Percentiles rank a stretch among this genome's conserved stretches.
These are phyloP conservation scores for Volvariella surrecta DNA, from an alignment of 1,284 basidiomycete species.

Conservation along the genomic window DNA sequence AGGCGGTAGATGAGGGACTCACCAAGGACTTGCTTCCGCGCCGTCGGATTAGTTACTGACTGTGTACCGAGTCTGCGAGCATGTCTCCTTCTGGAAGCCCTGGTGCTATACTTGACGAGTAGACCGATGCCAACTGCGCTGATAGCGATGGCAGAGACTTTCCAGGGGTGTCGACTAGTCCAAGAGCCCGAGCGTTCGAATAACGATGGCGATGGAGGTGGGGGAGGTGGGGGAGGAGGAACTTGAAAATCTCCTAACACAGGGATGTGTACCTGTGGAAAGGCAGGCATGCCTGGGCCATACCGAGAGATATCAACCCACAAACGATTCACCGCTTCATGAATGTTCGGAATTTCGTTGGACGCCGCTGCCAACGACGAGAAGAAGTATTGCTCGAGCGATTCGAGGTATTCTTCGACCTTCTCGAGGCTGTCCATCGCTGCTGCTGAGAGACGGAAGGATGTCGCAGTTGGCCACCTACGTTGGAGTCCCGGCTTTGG, in stretches of 20 bases:
- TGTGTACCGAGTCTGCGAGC: constrained; percentile 19
- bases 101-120: constrained; percentile 44
- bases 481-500: too few species aligned
- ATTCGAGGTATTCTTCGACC: constrained; percentile 62
- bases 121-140: constrained; percentile 53
- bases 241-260: constrained; percentile 64
- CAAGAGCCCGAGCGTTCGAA: constrained; percentile 41
- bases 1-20: constrained; percentile 14
- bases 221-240: constrained; percentile 52
- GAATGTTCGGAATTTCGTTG: constrained; percentile 52
- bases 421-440: constrained; percentile 46
- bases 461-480: too few species aligned
- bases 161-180: constrained; percentile 51
- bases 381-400: constrained; percentile 56
- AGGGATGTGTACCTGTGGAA: constrained; percentile 57
- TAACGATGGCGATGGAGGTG: constrained; percentile 36
- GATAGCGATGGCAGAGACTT: constrained; percentile 39
- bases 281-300: constrained; percentile 58
- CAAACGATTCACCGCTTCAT: constrained; percentile 56
- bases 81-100: constrained; percentile 13
- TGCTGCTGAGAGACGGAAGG: too few species aligned
- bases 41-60: constrained; percentile 27
- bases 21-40: constrained; percentile 68
- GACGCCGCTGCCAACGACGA: constrained; percentile 49
- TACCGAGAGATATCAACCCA: constrained; percentile 75